Conservation (phyloP, 2,329 filamentous ascomycete species). For the Spiromastix sp. region DNA sequence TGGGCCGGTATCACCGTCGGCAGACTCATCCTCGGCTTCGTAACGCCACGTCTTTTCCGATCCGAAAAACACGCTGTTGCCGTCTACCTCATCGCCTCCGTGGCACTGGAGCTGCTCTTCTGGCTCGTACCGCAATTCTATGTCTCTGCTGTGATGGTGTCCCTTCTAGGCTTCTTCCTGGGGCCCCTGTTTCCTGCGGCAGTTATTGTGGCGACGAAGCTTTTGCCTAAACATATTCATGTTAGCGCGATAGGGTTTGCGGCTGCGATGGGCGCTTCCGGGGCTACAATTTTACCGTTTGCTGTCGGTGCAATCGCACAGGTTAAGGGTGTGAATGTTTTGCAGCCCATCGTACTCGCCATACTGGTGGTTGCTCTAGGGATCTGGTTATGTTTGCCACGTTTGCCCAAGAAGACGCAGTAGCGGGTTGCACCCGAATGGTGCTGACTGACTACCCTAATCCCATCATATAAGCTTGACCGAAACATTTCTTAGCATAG, state of each 20-base stretch:
- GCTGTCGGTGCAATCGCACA: slow-evolving; percentile 40
- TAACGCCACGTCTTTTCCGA: slow-evolving; percentile 52
- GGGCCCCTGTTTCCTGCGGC: slow-evolving; percentile 70
- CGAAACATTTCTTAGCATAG: no score
- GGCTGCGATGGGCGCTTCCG: slow-evolving; percentile 64
- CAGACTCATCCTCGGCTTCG: slow-evolving; percentile 61
- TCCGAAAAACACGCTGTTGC: slow-evolving; percentile 60
- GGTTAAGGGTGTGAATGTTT: slow-evolving; percentile 46
- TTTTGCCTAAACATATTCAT: slow-evolving; percentile 63
- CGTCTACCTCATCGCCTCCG: slow-evolving; percentile 54
- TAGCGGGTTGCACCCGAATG: no score
- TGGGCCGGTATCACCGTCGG: slow-evolving; percentile 76
- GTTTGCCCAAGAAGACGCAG: slow-evolving; percentile 10
- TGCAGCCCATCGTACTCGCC: slow-evolving; percentile 50
- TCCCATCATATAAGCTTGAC: no score
- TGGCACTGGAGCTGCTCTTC: slow-evolving; percentile 60
- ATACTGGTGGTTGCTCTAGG: slow-evolving; percentile 40
- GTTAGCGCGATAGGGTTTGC: slow-evolving; percentile 74
- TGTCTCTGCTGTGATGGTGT: slow-evolving; percentile 60
- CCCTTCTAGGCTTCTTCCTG: slow-evolving; percentile 66
- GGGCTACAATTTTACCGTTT: slow-evolving; percentile 43
- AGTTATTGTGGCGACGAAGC: slow-evolving; percentile 61
- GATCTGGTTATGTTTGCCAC: slow-evolving; percentile 38
- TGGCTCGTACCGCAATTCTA: slow-evolving; percentile 73
- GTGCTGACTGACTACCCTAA: no score